Evolutionary conservation across 202 grass and related monocot genomes (phyloP).

Genomic region (Eragrostis tef): DNA sequence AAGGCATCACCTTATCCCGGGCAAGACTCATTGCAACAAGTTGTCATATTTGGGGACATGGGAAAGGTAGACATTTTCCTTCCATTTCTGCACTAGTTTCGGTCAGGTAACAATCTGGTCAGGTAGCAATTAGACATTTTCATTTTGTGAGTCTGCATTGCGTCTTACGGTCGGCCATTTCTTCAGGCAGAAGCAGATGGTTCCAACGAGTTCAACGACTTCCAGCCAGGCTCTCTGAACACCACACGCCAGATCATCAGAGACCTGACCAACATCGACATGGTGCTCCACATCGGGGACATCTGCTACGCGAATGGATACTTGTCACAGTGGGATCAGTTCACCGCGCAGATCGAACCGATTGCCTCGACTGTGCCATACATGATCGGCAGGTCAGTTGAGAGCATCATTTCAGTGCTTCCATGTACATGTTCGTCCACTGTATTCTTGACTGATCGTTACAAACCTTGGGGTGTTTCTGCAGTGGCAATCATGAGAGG

Average conservation of each 20-base stretch:
- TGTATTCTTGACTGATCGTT: neutral
- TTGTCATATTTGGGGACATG: constrained; percentile 94
- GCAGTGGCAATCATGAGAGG: constrained; percentile 88
- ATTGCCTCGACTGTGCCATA: constrained; percentile 76
- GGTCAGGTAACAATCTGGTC: neutral
- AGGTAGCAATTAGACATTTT: neutral
- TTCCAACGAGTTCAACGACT: constrained; percentile 78
- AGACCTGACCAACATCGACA: constrained; percentile 76
- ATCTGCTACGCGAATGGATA: constrained; percentile 78
- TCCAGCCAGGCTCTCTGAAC: constrained; percentile 72
- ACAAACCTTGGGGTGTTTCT: neutral
- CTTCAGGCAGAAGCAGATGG: constrained; percentile 71
- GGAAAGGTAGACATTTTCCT: constrained; percentile 55
- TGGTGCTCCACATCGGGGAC: constrained; percentile 84
- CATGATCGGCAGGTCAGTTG: constrained; percentile 56
- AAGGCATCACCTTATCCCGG: constrained; percentile 86
- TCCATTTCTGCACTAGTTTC: neutral
- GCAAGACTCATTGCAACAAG: constrained; percentile 74
- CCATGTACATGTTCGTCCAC: neutral
- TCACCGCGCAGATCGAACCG: constrained; percentile 74
- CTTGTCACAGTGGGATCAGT: constrained; percentile 88
- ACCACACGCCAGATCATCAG: constrained; percentile 69
- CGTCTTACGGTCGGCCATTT: neutral
- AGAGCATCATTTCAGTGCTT: neutral
- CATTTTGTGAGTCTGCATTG: neutral